Percentiles rank a stretch among this genome's conserved stretches.
Evolutionary conservation across 345 rosid species (phyloP).

Genomic region (Moricandia arvensis): DNA sequence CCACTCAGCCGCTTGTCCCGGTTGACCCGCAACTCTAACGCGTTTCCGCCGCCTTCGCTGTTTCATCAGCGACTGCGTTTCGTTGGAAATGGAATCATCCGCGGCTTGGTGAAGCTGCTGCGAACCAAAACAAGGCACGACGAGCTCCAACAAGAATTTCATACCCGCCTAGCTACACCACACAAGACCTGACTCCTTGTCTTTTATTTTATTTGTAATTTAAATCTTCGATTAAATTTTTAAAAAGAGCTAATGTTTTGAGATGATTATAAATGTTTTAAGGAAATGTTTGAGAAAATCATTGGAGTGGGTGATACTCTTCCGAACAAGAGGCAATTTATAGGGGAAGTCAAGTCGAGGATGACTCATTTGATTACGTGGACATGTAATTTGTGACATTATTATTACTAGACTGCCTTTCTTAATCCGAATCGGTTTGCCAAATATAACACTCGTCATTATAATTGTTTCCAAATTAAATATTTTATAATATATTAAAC

Average conservation of each 20-base stretch:
- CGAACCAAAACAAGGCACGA: constrained; percentile 50
- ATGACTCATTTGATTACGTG: constrained; percentile 29
- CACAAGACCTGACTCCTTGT: neutral
- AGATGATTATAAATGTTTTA: neutral
- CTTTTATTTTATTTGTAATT: neutral
- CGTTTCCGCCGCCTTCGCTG: constrained; percentile 36
- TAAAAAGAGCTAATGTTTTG: neutral
- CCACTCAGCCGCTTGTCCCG: constrained; percentile 48
- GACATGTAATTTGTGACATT: neutral
- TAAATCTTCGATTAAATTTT: too few species aligned
- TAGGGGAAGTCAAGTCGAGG: constrained; percentile 14
- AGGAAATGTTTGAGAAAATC: neutral
- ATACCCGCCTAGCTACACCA: constrained; percentile 27
- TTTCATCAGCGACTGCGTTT: constrained; percentile 33
- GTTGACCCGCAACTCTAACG: too few species aligned
- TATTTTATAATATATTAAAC: too few species aligned
- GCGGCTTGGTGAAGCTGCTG: constrained; percentile 19
- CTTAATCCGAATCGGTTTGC: too few species aligned
- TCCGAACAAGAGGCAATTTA: neutral
- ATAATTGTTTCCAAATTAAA: too few species aligned
- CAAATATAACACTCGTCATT: too few species aligned
- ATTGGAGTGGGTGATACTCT: constrained; percentile 13
- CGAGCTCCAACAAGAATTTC: constrained; percentile 53
- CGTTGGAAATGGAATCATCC: constrained; percentile 26
- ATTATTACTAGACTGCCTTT: constrained; percentile 1